Evolutionary conservation across 192 early-diverging fungal genomes (phyloP).

Genomic region (Linnemannia exigua): DNA sequence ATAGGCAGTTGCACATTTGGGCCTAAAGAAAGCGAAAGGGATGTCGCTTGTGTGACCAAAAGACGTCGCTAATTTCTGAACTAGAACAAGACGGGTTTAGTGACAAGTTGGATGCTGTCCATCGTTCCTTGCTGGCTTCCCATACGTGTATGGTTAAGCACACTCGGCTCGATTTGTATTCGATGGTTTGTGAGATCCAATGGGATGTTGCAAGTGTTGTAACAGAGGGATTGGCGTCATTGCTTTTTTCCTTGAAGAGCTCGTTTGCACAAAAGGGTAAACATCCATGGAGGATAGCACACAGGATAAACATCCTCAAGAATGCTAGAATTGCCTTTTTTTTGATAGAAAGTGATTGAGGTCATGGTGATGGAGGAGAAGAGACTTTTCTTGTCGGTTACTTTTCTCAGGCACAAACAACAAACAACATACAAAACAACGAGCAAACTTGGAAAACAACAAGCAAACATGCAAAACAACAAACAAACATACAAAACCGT

Average conservation of each 20-base stretch:
- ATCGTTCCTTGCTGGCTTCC: background rate
- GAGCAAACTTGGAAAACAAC: background rate
- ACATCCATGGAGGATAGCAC: background rate
- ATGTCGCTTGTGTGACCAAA: too few relatives aligned
- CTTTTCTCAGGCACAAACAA: background rate
- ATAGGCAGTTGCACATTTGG: too few relatives aligned
- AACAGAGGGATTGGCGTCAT: constrained; percentile 1
- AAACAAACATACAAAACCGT: background rate
- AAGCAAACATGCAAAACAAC: background rate
- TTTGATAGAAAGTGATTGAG: background rate
- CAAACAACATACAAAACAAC: background rate
- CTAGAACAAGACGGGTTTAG: too few relatives aligned
- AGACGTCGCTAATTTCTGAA: too few relatives aligned
- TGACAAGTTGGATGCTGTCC: too few relatives aligned
- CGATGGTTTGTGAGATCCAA: background rate
- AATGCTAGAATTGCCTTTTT: too few relatives aligned
- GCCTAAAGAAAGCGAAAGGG: too few relatives aligned
- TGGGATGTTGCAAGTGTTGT: too few relatives aligned
- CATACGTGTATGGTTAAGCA: background rate
- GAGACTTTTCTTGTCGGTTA: background rate
- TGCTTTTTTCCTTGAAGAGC: background rate
- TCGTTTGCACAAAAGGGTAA: background rate
- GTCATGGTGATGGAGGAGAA: background rate
- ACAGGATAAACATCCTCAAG: background rate
- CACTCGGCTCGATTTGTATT: background rate